Conservation (phyloP, 805 yeast species). For the Pichia insulana region DNA sequence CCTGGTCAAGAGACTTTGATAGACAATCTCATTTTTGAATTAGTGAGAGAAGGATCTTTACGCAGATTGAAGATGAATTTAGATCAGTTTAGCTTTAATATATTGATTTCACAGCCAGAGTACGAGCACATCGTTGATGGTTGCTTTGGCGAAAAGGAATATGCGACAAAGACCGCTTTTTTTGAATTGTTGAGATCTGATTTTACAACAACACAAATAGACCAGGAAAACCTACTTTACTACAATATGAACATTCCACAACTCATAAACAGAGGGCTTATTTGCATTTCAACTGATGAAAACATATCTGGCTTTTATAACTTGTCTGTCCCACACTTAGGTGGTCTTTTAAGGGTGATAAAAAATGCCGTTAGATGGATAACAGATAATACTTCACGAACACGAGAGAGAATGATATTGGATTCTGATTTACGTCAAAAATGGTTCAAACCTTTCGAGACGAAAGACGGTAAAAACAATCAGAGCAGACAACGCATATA, state of each 20-base stretch:
- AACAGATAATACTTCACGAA: background rate
- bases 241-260: background rate
- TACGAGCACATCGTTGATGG: background rate
- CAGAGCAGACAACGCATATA: constrained; percentile 1
- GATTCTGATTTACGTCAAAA: constrained; percentile 1
- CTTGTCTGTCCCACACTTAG: constrained; percentile 9
- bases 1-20: constrained; percentile 3
- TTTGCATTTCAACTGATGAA: constrained; percentile 4
- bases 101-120: constrained; percentile 1
- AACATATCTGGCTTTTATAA: constrained; percentile 2
- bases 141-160: background rate
- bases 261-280: constrained; percentile 3
- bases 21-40: constrained; percentile 1
- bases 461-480: background rate
- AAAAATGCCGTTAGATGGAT: constrained; percentile 6
- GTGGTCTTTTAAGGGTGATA: constrained; percentile 7
- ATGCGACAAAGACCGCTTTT: background rate
- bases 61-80: constrained; percentile 4
- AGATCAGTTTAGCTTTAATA: constrained; percentile 1
- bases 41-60: background rate
- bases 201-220: background rate
- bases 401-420: constrained; percentile 4
- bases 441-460: constrained; percentile 4
- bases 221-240: background rate
- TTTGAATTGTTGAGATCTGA: background rate